Evolutionary conservation across 768 basidiomycete genomes (phyloP), one percentile per base, ranked within the genome.

Genomic region (Antrodiella citrinella): DNA sequence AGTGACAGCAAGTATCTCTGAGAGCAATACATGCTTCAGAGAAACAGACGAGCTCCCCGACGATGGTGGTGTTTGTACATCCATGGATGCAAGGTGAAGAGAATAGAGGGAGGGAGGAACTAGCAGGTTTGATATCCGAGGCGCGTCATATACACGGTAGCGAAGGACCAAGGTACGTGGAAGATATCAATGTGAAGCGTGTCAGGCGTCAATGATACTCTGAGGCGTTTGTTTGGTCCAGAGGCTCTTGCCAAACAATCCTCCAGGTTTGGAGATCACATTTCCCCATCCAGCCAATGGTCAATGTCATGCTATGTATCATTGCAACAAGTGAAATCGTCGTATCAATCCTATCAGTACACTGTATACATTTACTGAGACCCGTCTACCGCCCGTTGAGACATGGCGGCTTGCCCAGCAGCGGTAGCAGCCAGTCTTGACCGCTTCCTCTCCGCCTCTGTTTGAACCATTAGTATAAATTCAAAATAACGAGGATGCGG

Each of bases 361-460:
- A n/a, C n/a, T n/a, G n/a, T n/a, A n/a, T n/a, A n/a, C n/a, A n/a
- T n/a, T n/a, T n/a, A n/a, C n/a, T 66, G 67, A 10, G 67, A 66
- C 13, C 70, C 22, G 43, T 68, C 64, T 21, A 65, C 70, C 21
- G 74, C 78, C 47, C 85, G 74, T 49, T 78, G 75, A 19, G 78
- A 57, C 91, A 95, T 94, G 20, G 89, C 89, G 44, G 90, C 91
- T 59, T 94, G 89, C 3, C 84, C 85, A 44, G 91, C 91, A 10
- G 92, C 91, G 12, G 93, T 94, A 1, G 91, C 91, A 23, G 93
- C 94, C 53, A 95, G 65, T 60, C 95, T 71, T 52, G 86, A 84
- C 48, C 92, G 81, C 70, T 97, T 98, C 68, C 89, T 77, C 68
- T 98, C 96, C 43, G 93, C 93, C 77, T 98, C 96, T 82, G 77